These are phyloP conservation scores for Nemophila menziesii DNA, from an alignment of 257 asterid genomes.

Conservation along the genomic window DNA sequence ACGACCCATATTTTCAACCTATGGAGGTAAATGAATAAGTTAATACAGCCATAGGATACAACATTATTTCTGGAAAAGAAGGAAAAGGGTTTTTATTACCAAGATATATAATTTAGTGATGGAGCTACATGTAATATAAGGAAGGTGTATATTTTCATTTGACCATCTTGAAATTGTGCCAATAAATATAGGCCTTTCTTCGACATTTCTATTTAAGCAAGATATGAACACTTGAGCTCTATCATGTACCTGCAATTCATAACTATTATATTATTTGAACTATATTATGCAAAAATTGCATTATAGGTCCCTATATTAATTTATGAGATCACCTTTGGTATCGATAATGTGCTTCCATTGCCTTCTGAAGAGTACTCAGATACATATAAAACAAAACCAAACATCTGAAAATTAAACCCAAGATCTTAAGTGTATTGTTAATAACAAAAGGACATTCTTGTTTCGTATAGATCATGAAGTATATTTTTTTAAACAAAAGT, in stretches of 20 bases:
- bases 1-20: slow-evolving; percentile 99
- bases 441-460: slow-evolving; percentile 14
- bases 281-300: no score
- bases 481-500: neutral
- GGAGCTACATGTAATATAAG: slow-evolving; percentile 40
- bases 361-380: slow-evolving; percentile 52
- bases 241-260: slow-evolving; percentile 70
- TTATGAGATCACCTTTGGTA: slow-evolving; percentile 56
- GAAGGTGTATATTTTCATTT: slow-evolving; percentile 50
- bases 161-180: slow-evolving; percentile 73
- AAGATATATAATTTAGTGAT: slow-evolving; percentile 40
- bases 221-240: slow-evolving; percentile 89
- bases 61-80: neutral
- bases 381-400: slow-evolving; percentile 63
- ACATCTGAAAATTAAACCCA: slow-evolving; percentile 51
- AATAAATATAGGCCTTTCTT: slow-evolving; percentile 45
- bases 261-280: neutral
- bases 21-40: slow-evolving; percentile 15
- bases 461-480: no score
- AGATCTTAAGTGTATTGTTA: slow-evolving; percentile 5
- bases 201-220: slow-evolving; percentile 40
- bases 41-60: neutral
- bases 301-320: neutral
- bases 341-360: slow-evolving; percentile 37
- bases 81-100: slow-evolving; percentile 28